Base-by-base conservation (phyloP, 495 filamentous ascomycete species). In the Hyaloscypha bicolor region DNA sequence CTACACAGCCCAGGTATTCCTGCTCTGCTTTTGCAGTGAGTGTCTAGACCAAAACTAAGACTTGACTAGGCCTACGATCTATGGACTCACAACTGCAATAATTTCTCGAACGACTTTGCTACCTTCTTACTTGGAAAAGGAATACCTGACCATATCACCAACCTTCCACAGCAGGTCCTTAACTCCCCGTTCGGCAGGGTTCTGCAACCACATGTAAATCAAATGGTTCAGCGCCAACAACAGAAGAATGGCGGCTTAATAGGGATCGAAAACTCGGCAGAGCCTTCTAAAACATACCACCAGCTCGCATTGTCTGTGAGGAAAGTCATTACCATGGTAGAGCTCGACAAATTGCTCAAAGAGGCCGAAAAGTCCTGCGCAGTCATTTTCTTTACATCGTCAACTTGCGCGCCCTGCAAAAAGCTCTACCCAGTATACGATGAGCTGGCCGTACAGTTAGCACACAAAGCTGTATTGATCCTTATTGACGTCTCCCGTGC, bases 81-180 rank as follows among this genome's bases (percentile, higher is more conserved):
- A 3, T 85, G 79, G 69, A 80, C 90, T 45, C 94, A 97, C 73
- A 99, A 99, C 74, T 97, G 95, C 85, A 98, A 99, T 79, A 98
- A 98, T 81, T 99, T 99, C 77, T 91, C 93, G 5, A 94, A 98
- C 73, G 95, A 98, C 68, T 86, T 99, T 69, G 79, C 91, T 56
- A 96, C 90, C 80, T 97, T 99, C 65, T 81, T 98, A 2, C 79
- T 96, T n/a, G 94, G 95, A 25, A 90, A 87, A 72, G 88, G 91
- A 11, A 97, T 99, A 66, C 95, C 95, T 12, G 83, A 86, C 0
- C 90, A 96, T 67, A 98, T 99, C 68, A 86, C 87, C n/a, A 91
- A 90, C 63, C 85, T 99, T 67, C 95, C 95, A 22, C 86, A 91
- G 72, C 90, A 88, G 0, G 93, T 98, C 25, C 82, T 99, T 30